Evolutionary conservation across 2,329 filamentous ascomycete species (phyloP), one percentile per base, ranked within the genome.

Genomic region (Sphaerulina populicola): DNA sequence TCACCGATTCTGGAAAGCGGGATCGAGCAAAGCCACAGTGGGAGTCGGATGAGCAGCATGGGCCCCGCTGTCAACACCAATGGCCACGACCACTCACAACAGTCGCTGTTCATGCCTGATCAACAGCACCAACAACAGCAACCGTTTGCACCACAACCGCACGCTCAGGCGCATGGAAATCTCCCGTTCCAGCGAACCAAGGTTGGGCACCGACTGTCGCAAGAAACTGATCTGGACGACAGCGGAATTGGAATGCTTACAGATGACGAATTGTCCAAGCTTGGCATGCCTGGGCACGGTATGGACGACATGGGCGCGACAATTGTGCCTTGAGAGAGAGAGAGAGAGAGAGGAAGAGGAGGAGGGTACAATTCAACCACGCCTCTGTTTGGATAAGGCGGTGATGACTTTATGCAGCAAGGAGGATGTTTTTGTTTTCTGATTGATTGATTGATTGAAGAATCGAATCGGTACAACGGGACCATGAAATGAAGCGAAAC

Each of bases 191-290:
- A 50, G 40, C 44, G 33, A 14, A 43, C 44, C 14, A 50, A 45
- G 21, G 21, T 46, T 14, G 47, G 49, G 12, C 48, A 44, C n/a
- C 55, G 54, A 48, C 55, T 56, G 10, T 44, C 44, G 29, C 59
- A 59, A 23, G 63, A 66, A 30, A 47, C 59, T 6, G 66, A 69
- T 52, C 60, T 69, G 27, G 67, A 69, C 49, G 67, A 69, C 54
- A 67, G 64, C 42, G 67, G 67, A 15, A 69, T 69, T 37, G 66
- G 66, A 21, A 65, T 69, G 64, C 53, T 69, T 23, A 62, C 66
- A 53, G 66, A 69, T 21, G 67, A 68, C 11, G 61, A 66, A 15
- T 49, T 66, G 30, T 47, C 59, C 18, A 61, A 59, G 42, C 58
- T 60, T 30, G 54, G 36, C 36, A 55, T 58, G 54, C 47, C 53